A percentile compares a stretch with the other conserved stretches of the same genome.
Evolutionary conservation across 2,329 filamentous ascomycete species (phyloP).

Genomic region (Drechslera avenae): DNA sequence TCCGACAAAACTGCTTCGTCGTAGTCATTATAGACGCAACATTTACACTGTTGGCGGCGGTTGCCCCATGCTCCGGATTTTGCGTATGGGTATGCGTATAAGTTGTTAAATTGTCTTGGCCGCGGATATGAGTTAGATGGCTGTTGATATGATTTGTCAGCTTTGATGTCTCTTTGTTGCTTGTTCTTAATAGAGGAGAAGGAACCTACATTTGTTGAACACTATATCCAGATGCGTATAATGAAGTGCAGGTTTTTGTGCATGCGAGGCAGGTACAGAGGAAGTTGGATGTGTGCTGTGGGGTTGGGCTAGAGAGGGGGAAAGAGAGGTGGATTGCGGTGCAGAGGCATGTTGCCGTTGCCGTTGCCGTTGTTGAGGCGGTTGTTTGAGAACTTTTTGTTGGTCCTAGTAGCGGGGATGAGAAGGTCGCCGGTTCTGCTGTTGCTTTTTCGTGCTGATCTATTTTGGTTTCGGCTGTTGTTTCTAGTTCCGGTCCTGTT

Average conservation of each 20-base stretch:
- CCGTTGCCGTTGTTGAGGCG: neutral
- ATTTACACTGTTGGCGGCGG: too few species aligned
- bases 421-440: too few species aligned
- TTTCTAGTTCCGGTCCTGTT: too few species aligned
- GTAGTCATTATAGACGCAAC: slow-evolving; percentile 45
- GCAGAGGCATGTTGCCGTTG: slow-evolving; percentile 41
- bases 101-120: slow-evolving; percentile 54
- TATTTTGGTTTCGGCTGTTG: too few species aligned
- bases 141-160: neutral
- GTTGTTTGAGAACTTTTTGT: neutral
- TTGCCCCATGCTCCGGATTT: too few species aligned
- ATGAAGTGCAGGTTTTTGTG: slow-evolving; percentile 65
- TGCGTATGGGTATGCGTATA: slow-evolving; percentile 46
- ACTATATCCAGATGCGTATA: slow-evolving; percentile 63
- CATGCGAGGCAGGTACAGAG: slow-evolving; percentile 67
- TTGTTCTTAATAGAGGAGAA: neutral
- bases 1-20: slow-evolving; percentile 66
- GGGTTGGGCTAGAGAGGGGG: slow-evolving; percentile 52
- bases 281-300: slow-evolving; percentile 54
- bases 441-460: too few species aligned
- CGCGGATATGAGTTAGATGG: slow-evolving; percentile 56
- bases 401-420: neutral
- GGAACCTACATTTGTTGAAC: slow-evolving; percentile 49
- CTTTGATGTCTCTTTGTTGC: too few species aligned
- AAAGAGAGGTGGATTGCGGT: slow-evolving; percentile 36